These are phyloP conservation scores for Melastoma malabathricum DNA, from an alignment of 345 rosid species.

Conservation along the genomic window DNA sequence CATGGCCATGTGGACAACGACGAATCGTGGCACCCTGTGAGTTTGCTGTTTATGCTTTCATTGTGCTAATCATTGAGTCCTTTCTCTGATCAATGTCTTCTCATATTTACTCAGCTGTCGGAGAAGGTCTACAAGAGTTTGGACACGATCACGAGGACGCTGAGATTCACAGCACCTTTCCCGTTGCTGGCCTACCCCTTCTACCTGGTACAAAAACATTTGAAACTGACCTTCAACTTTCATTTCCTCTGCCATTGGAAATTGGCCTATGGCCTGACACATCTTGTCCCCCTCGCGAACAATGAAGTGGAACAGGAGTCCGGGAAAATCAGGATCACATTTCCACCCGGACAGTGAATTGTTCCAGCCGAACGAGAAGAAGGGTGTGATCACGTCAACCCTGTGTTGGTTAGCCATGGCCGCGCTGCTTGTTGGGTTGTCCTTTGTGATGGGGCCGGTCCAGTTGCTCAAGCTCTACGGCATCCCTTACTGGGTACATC, in stretches of 20 bases:
- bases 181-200: conserved; percentile 87
- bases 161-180: conserved; percentile 71
- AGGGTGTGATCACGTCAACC: conserved; percentile 63
- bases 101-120: conserved; percentile 38
- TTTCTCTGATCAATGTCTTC: not conserved
- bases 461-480: conserved; percentile 64
- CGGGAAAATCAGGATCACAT: conserved; percentile 86
- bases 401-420: conserved; percentile 67
- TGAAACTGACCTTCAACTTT: not conserved
- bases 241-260: not conserved
- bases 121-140: conserved; percentile 55
- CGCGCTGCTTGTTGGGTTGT: conserved; percentile 40
- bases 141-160: conserved; percentile 25
- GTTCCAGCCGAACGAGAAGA: conserved; percentile 59
- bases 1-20: conserved; percentile 95
- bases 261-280: not conserved
- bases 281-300: not conserved
- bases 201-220: conserved; percentile 45
- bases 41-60: not conserved
- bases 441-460: conserved; percentile 43
- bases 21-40: conserved; percentile 91
- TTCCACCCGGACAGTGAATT: conserved; percentile 68
- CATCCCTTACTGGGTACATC: conserved; percentile 54
- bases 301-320: conserved; percentile 70
- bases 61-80: not conserved